Evolutionary conservation across 306 rosid species (phyloP), one percentile per base, ranked within the genome.

Genomic region (Vigna trinervia): DNA sequence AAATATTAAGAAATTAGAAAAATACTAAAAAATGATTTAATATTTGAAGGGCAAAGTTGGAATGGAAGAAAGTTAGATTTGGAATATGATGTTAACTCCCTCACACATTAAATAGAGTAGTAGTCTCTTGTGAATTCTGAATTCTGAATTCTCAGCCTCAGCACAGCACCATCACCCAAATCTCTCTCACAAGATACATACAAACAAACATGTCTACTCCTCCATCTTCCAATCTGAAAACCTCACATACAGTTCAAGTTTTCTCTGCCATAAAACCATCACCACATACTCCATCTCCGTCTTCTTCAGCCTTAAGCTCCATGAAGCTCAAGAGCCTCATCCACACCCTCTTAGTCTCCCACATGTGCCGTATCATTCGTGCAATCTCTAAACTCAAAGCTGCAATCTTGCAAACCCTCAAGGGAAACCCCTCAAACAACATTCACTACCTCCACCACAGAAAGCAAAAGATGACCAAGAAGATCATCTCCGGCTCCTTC

Each of bases 401-500:
- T 28, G 12, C 79, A 2, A n/a, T 89, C 22, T 12, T 87, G 4
- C 75, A 71, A 0, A 56, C 75, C 52, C 39, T 87, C 5, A 86
- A 64, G 46, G 58, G 72, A 12, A 81, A 70, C 78, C 80, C 87
- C 34, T 81, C 85, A 76, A 71, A 58, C 78, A 71, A 58, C 52
- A 74, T 58, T 59, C 39, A 69, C 4, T 68, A 78, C 43, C 9
- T n/a, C 8, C 10, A 14, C 9, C 20, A 79, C 11, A 75, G 7
- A 38, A 77, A 74, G 39, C 52, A 43, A 20, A 66, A 61, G 23
- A 43, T 66, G 23, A 81, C 38, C 41, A 85, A 77, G 38, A 90
- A 85, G 59, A 71, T 90, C 6, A 67, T 91, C 38, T 71, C 91
- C 10, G 99, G 99, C 3, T 96, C 99, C 4, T 96, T 92, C 69